Evolutionary conservation across 306 rosid species (phyloP), one percentile per base, ranked within the genome.

Genomic region (Elaeagnus macrophylla): DNA sequence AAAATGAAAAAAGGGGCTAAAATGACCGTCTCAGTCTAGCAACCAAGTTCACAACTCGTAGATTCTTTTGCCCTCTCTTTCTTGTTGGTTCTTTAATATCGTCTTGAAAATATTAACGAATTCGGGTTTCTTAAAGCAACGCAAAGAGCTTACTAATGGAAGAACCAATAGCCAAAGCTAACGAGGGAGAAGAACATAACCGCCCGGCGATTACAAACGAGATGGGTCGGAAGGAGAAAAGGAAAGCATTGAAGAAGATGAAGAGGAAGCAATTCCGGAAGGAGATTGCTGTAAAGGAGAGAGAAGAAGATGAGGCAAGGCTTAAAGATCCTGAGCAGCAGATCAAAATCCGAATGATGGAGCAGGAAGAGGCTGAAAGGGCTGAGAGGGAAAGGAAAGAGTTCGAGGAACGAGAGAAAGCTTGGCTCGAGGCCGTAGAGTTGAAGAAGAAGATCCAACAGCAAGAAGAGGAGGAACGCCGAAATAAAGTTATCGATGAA

Each of bases 181-280:
- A 25, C 32, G 32, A 25, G 32, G 32, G 32, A 25, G 32, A 25
- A 25, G 32, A 2, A 25, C 32, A 25, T 25, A 25, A 5, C 32
- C 32, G 4, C 4, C 2, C 32, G 6, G 45, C 47, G 1, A 39
- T 44, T 40, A 63, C 57, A 41, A 48, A 40, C 51, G 48, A 18
- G 43, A 32, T 54, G 76, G 66, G 66, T 54, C 77, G 97, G 62
- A 86, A 80, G 83, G 94, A 86, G 80, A 91, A 84, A 78, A 77
- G 95, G 77, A 91, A 86, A 67, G 81, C 79, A 37, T 13, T 67
- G 68, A 91, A 84, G 87, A 86, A 78, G 69, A 62, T 72, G 75
- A 91, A 78, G 78, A 74, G 97, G 59, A 83, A 86, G 77, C 82
- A 74, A 64, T 36, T 51, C 1, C 61, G 97, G 68, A 80, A 80